phyloP scores from a whole-genome alignment of 345 rosid genomes.

The Eucalyptus marginata region DNA sequence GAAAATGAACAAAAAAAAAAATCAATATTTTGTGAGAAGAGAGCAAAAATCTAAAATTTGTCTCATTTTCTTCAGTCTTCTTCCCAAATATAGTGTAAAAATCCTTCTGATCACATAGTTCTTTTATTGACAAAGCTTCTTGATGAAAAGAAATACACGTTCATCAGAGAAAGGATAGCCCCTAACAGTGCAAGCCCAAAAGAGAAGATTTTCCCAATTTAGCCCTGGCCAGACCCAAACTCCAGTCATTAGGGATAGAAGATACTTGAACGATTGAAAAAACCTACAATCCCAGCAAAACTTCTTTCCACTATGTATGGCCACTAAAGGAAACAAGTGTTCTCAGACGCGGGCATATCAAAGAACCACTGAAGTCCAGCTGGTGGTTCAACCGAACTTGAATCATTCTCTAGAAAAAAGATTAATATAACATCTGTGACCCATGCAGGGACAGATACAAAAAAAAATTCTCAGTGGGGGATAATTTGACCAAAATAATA shows the following conservation, averaged over 20 bases:
- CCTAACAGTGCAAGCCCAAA: not conserved
- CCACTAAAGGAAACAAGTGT: not conserved
- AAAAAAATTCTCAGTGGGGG: fast-evolving
- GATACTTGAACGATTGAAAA: not conserved
- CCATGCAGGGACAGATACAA: not conserved
- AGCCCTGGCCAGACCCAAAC: not conserved
- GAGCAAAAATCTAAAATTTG: not conserved
- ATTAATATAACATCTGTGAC: not conserved
- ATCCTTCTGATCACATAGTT: not conserved
- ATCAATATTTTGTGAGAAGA: not conserved
- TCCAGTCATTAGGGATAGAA: not conserved
- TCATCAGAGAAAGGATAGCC: not conserved
- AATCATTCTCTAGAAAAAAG: not conserved
- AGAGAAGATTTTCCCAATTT: not conserved
- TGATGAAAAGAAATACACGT: not conserved
- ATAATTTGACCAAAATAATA: not conserved
- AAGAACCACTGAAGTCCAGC: not conserved
- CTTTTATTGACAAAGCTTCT: not conserved
- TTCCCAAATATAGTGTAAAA: not conserved
- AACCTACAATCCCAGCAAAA: not conserved
- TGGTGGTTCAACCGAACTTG: not conserved
- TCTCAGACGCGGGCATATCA: not conserved
- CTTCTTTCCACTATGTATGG: not conserved
- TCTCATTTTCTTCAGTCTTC: not conserved
- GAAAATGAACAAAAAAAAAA: not conserved